Conservation (phyloP, 2,329 filamentous ascomycete genomes). For the Gremmenia infestans region DNA sequence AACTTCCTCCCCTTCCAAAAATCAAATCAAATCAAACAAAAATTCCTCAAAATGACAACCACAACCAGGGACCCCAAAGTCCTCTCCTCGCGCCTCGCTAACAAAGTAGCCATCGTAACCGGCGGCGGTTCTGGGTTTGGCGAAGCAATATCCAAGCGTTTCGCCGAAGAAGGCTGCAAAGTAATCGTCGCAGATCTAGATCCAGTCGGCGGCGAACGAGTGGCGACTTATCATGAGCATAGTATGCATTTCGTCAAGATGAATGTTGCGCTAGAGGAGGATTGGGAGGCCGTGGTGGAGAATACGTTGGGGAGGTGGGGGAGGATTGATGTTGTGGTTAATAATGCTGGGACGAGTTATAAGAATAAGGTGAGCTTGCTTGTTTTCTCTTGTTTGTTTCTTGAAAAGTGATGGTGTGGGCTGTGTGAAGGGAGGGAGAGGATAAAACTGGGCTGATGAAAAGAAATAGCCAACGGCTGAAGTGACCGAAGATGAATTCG, state of each 20-base stretch:
- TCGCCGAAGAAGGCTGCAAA: constrained; percentile 53
- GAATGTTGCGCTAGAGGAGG: constrained; percentile 47
- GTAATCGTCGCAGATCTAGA: constrained; percentile 61
- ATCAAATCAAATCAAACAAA: neutral
- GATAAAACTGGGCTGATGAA: neutral
- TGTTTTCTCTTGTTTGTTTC: neutral
- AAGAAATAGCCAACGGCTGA: constrained; percentile 46
- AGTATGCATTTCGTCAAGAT: constrained; percentile 36
- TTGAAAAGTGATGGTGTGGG: neutral
- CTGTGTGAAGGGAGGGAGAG: neutral
- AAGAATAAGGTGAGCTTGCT: constrained; percentile 43
- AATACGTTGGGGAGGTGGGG: constrained; percentile 43
- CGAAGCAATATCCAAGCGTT: constrained; percentile 54
- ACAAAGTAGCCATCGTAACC: constrained; percentile 54
- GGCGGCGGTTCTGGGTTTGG: constrained; percentile 61
- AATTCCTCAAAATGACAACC: constrained; percentile 9
- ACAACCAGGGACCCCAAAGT: constrained; percentile 4
- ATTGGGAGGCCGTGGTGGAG: constrained; percentile 49
- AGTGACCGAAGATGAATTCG: constrained; percentile 62
- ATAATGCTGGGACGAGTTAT: constrained; percentile 57
- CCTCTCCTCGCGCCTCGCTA: constrained; percentile 37
- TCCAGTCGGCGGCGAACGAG: constrained; percentile 43
- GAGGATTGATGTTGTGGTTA: constrained; percentile 53
- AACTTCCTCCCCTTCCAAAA: neutral
- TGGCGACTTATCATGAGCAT: constrained; percentile 35